Conservation (phyloP, 345 rosid species). For the Limnanthes douglasii region DNA sequence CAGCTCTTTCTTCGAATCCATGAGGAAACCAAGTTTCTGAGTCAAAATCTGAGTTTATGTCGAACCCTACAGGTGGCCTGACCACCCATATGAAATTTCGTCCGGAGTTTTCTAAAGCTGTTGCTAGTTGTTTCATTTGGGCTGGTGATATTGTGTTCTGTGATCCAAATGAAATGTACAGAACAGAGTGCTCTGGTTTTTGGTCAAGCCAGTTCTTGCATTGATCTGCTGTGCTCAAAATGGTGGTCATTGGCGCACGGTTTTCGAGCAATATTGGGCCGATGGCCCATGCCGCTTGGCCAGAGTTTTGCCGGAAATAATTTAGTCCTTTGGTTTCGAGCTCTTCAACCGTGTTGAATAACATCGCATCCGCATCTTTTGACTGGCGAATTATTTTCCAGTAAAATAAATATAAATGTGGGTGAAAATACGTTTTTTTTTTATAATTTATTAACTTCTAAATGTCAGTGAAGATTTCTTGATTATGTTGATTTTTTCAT, state of each 20-base stretch:
- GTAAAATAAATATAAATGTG: too few species aligned
- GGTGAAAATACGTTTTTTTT: too few species aligned
- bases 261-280: slow-evolving; percentile 22
- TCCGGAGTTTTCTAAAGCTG: slow-evolving; percentile 14
- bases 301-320: slow-evolving; percentile 15
- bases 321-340: slow-evolving; percentile 15
- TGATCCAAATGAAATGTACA: slow-evolving; percentile 16
- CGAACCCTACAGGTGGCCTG: slow-evolving; percentile 14
- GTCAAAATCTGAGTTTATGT: slow-evolving; percentile 17
- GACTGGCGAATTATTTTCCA: too few species aligned
- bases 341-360: slow-evolving; percentile 16
- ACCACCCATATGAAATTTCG: slow-evolving; percentile 20
- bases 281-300: slow-evolving; percentile 17
- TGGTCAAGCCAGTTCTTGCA: slow-evolving; percentile 9
- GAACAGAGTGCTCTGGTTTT: slow-evolving; percentile 9
- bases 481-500: too few species aligned
- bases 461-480: too few species aligned
- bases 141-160: slow-evolving; percentile 8
- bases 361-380: slow-evolving; percentile 16
- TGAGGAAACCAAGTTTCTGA: slow-evolving; percentile 15
- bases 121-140: slow-evolving; percentile 16
- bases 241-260: slow-evolving; percentile 2
- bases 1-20: slow-evolving; percentile 18
- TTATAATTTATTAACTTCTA: too few species aligned
- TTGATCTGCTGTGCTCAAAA: background rate